Percentiles rank a stretch among this genome's conserved stretches.
Evolutionary conservation across 768 basidiomycete genomes (phyloP).

Genomic region (Gelatoporia subvermispora): DNA sequence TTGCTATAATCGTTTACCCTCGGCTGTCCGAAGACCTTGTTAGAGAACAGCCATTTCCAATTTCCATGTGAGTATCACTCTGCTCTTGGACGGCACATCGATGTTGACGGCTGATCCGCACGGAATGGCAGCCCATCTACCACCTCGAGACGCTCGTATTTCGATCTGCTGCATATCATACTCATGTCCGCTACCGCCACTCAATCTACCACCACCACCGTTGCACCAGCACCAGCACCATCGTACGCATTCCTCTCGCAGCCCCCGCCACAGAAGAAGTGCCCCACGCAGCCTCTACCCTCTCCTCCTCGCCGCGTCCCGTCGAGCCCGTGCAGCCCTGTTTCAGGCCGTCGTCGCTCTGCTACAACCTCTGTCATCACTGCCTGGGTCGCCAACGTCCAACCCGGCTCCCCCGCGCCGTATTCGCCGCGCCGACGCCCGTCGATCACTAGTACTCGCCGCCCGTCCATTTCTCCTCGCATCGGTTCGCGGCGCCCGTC

Average conservation of each 20-base stretch:
- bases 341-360: slow-evolving; percentile 29
- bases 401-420: slow-evolving; percentile 61
- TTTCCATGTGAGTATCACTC: slow-evolving; percentile 1
- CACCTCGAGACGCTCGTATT: background rate
- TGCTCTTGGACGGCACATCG: background rate
- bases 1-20: background rate
- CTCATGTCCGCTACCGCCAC: slow-evolving; percentile 18
- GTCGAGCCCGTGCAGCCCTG: slow-evolving; percentile 7
- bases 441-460: slow-evolving; percentile 22
- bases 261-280: slow-evolving; percentile 25
- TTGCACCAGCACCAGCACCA: slow-evolving; percentile 11
- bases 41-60: slow-evolving; percentile 1
- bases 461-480: slow-evolving; percentile 26
- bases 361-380: slow-evolving; percentile 46
- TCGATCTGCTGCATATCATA: slow-evolving; percentile 1
- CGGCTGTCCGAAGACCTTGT: slow-evolving; percentile 4
- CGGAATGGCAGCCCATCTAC: slow-evolving; percentile 1
- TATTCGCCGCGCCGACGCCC: slow-evolving; percentile 27
- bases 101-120: background rate
- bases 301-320: slow-evolving; percentile 17
- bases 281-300: slow-evolving; percentile 22
- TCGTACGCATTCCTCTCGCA: slow-evolving; percentile 25
- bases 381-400: slow-evolving; percentile 60
- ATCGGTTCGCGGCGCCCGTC: slow-evolving; percentile 26
- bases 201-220: slow-evolving; percentile 5